Evolutionary conservation across 345 rosid species (phyloP).

Genomic region (Citrus medica): DNA sequence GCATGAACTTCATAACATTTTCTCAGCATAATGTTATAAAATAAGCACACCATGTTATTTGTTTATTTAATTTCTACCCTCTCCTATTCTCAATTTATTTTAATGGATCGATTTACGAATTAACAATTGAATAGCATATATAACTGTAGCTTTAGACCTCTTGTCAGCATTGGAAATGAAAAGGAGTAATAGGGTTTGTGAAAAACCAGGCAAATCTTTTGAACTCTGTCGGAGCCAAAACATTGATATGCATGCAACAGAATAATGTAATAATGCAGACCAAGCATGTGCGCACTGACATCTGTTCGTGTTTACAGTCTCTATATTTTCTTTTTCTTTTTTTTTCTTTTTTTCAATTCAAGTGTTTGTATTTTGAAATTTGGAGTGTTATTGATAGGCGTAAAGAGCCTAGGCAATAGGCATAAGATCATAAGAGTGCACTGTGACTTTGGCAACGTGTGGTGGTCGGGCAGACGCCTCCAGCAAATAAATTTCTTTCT

Average conservation of each 20-base stretch:
- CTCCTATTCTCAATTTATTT: too few species aligned
- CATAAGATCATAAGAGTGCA: conserved; percentile 16
- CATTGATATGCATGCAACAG: not conserved
- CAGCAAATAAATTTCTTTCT: not conserved
- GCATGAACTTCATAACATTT: not conserved
- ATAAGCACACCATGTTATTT: not conserved
- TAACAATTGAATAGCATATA: not conserved
- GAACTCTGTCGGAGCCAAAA: conserved; percentile 20
- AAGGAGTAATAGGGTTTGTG: not conserved
- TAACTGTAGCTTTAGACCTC: not conserved
- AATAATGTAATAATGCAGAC: conserved; percentile 17
- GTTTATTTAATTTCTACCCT: too few species aligned
- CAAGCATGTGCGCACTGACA: conserved; percentile 11
- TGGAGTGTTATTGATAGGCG: conserved; percentile 6
- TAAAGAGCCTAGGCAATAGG: not conserved
- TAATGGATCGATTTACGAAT: not conserved
- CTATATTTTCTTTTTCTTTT: conserved; percentile 2
- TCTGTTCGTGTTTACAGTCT: conserved; percentile 8
- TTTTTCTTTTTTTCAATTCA: not conserved
- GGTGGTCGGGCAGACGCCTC: conserved; percentile 5
- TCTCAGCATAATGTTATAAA: not conserved
- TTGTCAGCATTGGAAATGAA: not conserved
- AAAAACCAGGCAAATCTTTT: conserved; percentile 21
- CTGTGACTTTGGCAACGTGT: conserved; percentile 8
- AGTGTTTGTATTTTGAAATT: conserved; percentile 7